Conservation (phyloP, 495 filamentous ascomycete species). For the Viridothelium virens region DNA sequence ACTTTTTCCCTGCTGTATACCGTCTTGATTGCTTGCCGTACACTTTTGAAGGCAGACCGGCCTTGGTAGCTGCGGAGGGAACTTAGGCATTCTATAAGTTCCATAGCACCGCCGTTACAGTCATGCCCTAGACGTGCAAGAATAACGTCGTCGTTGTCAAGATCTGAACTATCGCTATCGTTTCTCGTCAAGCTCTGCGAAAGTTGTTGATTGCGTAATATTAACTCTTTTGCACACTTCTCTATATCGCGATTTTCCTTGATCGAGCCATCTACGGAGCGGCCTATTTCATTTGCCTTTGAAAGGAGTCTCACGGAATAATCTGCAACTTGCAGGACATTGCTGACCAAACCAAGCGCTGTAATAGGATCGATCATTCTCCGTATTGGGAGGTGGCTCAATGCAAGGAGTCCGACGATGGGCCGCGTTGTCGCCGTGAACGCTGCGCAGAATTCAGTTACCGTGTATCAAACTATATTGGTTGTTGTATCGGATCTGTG, state of each 20-base stretch:
- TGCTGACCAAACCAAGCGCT: background rate
- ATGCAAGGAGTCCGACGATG: too few relatives aligned
- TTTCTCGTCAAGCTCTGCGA: background rate
- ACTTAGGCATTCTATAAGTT: background rate
- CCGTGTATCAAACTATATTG: too few relatives aligned
- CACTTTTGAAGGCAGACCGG: background rate
- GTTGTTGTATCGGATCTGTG: too few relatives aligned
- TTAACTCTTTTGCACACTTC: background rate
- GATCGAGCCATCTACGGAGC: background rate
- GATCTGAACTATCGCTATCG: background rate
- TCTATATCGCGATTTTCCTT: background rate
- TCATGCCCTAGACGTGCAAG: background rate
- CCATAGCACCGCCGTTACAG: background rate
- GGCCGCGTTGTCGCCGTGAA: too few relatives aligned
- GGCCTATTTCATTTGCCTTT: background rate
- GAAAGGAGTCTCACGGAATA: background rate
- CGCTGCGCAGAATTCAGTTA: too few relatives aligned
- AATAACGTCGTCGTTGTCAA: background rate
- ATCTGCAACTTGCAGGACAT: background rate
- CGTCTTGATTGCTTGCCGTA: constrained; percentile 3
- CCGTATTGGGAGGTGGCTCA: too few relatives aligned
- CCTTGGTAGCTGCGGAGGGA: background rate
- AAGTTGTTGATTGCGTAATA: background rate
- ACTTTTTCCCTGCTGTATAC: constrained; percentile 2
- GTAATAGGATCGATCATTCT: background rate